Conservation (phyloP, 2,329 filamentous ascomycete genomes). For the Fusarium camptoceras region DNA sequence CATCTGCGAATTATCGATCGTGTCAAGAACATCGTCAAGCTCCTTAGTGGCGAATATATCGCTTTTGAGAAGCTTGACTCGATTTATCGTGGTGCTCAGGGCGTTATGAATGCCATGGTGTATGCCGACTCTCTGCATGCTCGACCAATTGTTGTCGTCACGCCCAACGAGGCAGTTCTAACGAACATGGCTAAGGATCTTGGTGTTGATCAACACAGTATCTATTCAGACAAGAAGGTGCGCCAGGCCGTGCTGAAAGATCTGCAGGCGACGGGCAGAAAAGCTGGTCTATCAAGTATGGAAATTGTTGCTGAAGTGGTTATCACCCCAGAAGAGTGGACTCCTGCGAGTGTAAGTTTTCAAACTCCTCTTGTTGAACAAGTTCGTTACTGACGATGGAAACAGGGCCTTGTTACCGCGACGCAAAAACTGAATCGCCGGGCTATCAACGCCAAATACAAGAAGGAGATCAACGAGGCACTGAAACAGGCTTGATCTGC, state of each 20-base stretch:
- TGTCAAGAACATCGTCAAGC: constrained; percentile 98
- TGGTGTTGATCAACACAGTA: constrained; percentile 73
- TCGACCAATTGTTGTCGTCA: constrained; percentile 84
- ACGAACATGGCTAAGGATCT: constrained; percentile 66
- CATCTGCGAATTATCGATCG: constrained; percentile 90
- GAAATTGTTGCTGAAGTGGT: constrained; percentile 83
- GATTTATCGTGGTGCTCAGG: constrained; percentile 80
- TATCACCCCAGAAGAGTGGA: constrained; percentile 87
- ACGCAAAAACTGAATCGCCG: constrained; percentile 70
- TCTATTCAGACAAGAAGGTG: constrained; percentile 76
- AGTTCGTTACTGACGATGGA: not conserved
- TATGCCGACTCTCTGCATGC: constrained; percentile 79
- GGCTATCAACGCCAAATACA: constrained; percentile 60
- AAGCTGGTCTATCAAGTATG: constrained; percentile 73
- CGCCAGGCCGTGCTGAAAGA: constrained; percentile 71
- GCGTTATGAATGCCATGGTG: constrained; percentile 87
- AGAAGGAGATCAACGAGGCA: constrained; percentile 57
- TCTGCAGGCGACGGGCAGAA: constrained; percentile 71
- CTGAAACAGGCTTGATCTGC: not conserved
- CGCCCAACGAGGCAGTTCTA: constrained; percentile 72
- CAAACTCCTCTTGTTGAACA: rapidly evolving
- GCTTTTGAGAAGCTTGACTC: constrained; percentile 97
- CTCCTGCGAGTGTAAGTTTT: constrained; percentile 77
- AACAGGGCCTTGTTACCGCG: constrained; percentile 67
- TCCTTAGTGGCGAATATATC: constrained; percentile 94